A percentile compares a stretch with the other conserved stretches of the same genome.
phyloP scores from a whole-genome alignment of 2,329 filamentous ascomycete species.

The Monosporascus cannonballus region DNA sequence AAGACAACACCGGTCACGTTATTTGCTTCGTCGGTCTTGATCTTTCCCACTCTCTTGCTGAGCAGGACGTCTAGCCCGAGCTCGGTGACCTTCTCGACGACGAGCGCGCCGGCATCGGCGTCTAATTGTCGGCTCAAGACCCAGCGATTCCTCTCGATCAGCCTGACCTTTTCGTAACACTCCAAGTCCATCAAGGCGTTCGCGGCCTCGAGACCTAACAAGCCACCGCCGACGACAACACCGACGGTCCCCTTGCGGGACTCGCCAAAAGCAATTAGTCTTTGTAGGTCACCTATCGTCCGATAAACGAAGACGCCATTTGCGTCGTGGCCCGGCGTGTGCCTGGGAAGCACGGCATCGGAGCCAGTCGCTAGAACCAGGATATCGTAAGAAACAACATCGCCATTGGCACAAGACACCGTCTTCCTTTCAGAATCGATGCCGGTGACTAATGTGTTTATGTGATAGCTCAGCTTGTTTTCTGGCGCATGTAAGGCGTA shows the following conservation, averaged over 20 bases:
- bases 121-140: conserved; percentile 79
- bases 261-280: conserved; percentile 67
- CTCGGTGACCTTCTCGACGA: conserved; percentile 72
- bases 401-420: conserved; percentile 65
- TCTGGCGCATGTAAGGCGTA: conserved; percentile 58
- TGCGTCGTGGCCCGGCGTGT: conserved; percentile 73
- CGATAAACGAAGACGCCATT: conserved; percentile 85
- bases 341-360: conserved; percentile 65
- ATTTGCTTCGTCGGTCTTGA: conserved; percentile 62
- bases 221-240: conserved; percentile 74
- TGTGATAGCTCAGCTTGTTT: conserved; percentile 64
- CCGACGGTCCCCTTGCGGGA: conserved; percentile 62
- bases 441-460: conserved; percentile 68
- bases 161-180: conserved; percentile 64
- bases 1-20: conserved; percentile 69
- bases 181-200: conserved; percentile 87
- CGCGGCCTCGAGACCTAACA: conserved; percentile 81
- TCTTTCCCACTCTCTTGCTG: conserved; percentile 66
- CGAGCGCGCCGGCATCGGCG: conserved; percentile 71
- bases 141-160: conserved; percentile 80
- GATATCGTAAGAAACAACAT: conserved; percentile 67
- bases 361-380: conserved; percentile 83
- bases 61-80: conserved; percentile 76
- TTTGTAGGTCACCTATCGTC: conserved; percentile 74
- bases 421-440: conserved; percentile 59